Evolutionary conservation across 257 asterid genomes (phyloP), one percentile per base, ranked within the genome.

Genomic region (Scutellaria galericulata): DNA sequence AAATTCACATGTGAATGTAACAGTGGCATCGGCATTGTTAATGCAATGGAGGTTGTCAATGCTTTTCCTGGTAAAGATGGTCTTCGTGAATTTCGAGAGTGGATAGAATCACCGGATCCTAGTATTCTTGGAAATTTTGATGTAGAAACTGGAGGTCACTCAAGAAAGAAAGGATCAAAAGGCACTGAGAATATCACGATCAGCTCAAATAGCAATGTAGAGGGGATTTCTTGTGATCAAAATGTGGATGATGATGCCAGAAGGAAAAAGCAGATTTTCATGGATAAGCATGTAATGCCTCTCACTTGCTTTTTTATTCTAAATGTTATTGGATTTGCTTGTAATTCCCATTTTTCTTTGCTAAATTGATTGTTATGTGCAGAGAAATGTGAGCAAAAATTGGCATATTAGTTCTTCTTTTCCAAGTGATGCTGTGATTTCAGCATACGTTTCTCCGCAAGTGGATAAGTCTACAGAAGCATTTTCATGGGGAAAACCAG

Each of bases 21-120:
- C 77, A 94, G 98, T 73, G 98, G 99, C 61, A 90, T 94, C 22
- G 99, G 98, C 77, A 94, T 94, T 73, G 99, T 94, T 56, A 91
- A 94, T 79, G 98, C 99, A 40, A 88, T 91, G 52, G 99, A 94
- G 83, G 97, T 94, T 56, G 88, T 94, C 65, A 91, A 88, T 79
- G 99, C 99, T 51, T 94, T 94, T 79, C 96, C 95, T 61, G 92
- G 89, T 72, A 88, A 84, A 83, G 90, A 90, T 27, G 98, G 97
- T 74, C 92, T 94, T 64, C 76, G 66, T 68, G 88, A 86, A 82
- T 94, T 94, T 74, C 93, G 98, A 9, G 91, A 88, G 83, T 94
- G 98, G 98, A 90, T 94, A 52, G 98, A 94, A 76, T 94, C 96
- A 5, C 99, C 98, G 45, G 99, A 91, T 74, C 98, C 97, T 24